Evolutionary conservation across 1,284 basidiomycete genomes (phyloP).

Genomic region (Trichosporon asahii): DNA sequence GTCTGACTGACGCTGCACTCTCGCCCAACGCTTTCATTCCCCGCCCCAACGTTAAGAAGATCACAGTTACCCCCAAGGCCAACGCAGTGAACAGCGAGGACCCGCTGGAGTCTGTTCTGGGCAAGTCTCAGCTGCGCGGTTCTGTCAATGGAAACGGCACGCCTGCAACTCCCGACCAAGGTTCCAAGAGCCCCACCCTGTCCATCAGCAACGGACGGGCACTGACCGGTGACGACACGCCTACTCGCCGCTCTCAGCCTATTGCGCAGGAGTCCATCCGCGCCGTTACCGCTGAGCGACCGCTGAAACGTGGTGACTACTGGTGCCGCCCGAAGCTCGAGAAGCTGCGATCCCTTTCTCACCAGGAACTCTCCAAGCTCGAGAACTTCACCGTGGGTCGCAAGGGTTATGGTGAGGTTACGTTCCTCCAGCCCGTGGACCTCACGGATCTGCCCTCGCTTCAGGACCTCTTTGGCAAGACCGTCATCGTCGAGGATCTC

Average conservation of each 20-base stretch:
- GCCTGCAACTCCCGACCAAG: constrained; percentile 45
- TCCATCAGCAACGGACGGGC: constrained; percentile 47
- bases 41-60: constrained; percentile 87
- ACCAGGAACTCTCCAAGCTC: constrained; percentile 68
- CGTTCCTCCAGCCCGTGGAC: constrained; percentile 88
- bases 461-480: constrained; percentile 75
- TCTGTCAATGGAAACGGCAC: constrained; percentile 51
- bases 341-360: constrained; percentile 62
- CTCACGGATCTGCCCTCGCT: constrained; percentile 80
- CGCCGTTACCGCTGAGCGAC: constrained; percentile 36
- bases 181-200: constrained; percentile 54
- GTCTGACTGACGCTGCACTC: constrained; percentile 59
- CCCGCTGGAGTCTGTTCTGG: constrained; percentile 46
- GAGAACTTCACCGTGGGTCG: constrained; percentile 79
- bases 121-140: constrained; percentile 42
- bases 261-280: constrained; percentile 39
- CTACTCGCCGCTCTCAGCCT: constrained; percentile 25
- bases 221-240: constrained; percentile 26
- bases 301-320: constrained; percentile 79
- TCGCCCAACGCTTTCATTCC: constrained; percentile 62
- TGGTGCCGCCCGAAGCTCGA: constrained; percentile 75
- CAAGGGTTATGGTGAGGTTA: constrained; percentile 83
- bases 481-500: constrained; percentile 85
- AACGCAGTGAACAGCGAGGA: constrained; percentile 34
- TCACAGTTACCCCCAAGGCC: constrained; percentile 70